phyloP scores from a whole-genome alignment of 345 rosid species.

The Eucalyptus coolabah region DNA sequence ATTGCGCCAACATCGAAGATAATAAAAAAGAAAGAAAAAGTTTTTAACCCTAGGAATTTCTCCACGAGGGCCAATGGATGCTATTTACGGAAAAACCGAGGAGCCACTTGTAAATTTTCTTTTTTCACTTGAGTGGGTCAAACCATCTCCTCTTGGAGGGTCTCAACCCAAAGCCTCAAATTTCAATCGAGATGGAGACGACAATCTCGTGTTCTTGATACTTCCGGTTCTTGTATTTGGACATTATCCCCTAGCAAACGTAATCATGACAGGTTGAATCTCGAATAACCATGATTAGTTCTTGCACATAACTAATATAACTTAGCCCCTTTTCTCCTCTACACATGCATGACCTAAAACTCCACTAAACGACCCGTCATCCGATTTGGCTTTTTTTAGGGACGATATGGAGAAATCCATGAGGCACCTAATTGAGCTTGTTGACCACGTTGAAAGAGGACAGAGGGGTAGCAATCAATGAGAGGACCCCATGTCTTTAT shows the following conservation, averaged over 20 bases:
- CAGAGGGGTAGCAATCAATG: background rate
- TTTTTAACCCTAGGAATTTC: background rate
- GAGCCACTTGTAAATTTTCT: background rate
- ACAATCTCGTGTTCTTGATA: background rate
- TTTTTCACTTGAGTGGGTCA: background rate
- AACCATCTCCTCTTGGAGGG: background rate
- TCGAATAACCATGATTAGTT: background rate
- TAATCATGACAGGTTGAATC: background rate
- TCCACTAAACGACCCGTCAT: background rate
- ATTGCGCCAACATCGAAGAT: background rate
- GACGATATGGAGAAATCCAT: background rate
- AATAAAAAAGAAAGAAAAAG: background rate
- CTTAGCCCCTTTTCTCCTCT: background rate
- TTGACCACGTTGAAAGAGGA: background rate
- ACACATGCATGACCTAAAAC: background rate
- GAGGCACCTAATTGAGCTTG: background rate
- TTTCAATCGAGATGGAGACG: background rate
- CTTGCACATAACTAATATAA: background rate
- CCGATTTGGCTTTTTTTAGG: background rate
- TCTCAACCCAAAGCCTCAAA: background rate
- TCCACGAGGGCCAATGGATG: background rate
- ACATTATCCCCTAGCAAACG: background rate
- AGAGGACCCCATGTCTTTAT: background rate
- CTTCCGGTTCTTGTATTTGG: too few species aligned
- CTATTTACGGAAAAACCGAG: background rate